phyloP scores from a whole-genome alignment of 2,329 filamentous ascomycete genomes.

The Pseudogymnoascus sp. region DNA sequence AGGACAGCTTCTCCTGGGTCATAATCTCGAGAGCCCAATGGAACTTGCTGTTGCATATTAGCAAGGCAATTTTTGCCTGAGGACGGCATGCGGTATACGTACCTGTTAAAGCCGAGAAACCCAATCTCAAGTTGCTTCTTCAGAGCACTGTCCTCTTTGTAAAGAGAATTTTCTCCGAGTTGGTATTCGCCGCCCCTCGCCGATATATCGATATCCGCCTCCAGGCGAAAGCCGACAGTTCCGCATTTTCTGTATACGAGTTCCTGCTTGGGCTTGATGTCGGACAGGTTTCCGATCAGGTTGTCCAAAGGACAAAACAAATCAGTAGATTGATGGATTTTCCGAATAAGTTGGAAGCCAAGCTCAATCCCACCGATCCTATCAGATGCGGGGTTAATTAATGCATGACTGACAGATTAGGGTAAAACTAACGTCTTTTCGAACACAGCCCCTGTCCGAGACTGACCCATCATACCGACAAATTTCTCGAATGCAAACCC shows the following conservation, averaged over 20 bases:
- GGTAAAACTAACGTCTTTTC: constrained; percentile 23
- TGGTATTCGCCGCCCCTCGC: constrained; percentile 3
- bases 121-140: constrained; percentile 9
- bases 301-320: constrained; percentile 9
- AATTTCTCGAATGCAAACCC: constrained; percentile 19
- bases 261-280: constrained; percentile 10
- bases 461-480: constrained; percentile 20
- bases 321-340: neutral
- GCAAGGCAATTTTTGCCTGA: neutral
- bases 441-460: constrained; percentile 18
- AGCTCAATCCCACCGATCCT: constrained; percentile 2
- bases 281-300: neutral
- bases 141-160: neutral
- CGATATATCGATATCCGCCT: constrained; percentile 10
- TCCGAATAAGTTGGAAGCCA: neutral
- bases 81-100: neutral
- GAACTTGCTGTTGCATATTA: constrained; percentile 16
- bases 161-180: constrained; percentile 2
- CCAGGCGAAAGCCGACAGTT: constrained; percentile 1
- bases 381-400: neutral
- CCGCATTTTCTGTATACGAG: constrained; percentile 1
- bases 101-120: constrained; percentile 2
- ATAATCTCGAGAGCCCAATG: constrained; percentile 26
- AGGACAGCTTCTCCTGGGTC: constrained; percentile 17
- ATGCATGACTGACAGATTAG: neutral